Evolutionary conservation across 2,329 filamentous ascomycete species (phyloP), one percentile per base, ranked within the genome.

Genomic region (Neonectria ditissima): DNA sequence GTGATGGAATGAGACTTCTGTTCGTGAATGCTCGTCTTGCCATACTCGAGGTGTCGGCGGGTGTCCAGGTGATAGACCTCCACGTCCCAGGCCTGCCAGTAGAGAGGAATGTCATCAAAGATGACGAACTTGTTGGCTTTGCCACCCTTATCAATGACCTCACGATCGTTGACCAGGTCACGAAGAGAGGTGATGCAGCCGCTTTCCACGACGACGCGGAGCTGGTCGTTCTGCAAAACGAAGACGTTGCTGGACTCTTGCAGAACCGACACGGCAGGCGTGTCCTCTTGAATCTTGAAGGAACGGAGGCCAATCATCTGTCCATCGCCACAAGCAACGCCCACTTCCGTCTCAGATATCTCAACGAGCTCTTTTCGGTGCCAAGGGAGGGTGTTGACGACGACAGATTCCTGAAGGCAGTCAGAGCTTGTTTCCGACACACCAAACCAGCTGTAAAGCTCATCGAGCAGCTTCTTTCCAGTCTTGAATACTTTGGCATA

Each of bases 81-180:
- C 6, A 98, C 95, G 77, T 99, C 95, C 94, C 95, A 97, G 3
- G 94, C 94, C 80, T 97, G 93, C 94, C 94, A 98, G 82, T 97
- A 97, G 24, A 97, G 86, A 22, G 94, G 94, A 80, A 98, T 97
- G 80, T 99, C 96, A 75, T 99, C 96, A 74, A 97, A 98, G 24
- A 98, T 89, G 68, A 98, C 94, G 54, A 96, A 88, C 76, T 97
- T 94, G 70, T 97, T 97, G 24, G 91, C 94, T 77, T 94, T 94
- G 24, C 87, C 86, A 39, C 87, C 89, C 69, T 86, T 81, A 3
- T 92, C 86, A 52, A 99, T 87, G 20, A 97, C 80, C 77, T 99
- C 94, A 55, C 95, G 90, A 26, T 91, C 84, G 10, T 87, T 89
- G 47, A 84, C 79, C 43, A 89, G 84, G 77, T 98, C 96, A 74